Conservation (phyloP, 108 stramenopile species). For the Tribonema minus region DNA sequence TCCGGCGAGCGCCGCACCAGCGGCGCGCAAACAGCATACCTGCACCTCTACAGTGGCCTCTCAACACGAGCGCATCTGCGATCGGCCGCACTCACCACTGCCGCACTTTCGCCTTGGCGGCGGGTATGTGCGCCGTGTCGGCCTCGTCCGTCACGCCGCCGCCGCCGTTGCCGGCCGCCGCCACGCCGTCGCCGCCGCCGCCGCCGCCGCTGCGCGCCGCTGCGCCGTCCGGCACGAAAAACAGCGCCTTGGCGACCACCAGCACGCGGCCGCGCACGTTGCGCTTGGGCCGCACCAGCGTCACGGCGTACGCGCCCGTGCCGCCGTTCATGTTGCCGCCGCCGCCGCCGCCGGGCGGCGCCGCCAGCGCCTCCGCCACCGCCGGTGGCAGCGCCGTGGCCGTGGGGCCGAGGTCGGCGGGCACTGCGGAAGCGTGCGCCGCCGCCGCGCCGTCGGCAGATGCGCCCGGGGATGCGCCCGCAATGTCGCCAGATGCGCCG, state of each 20-base stretch:
- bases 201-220: not conserved
- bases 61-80: too few species aligned
- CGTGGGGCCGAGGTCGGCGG: slow-evolving; percentile 13
- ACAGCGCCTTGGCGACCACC: not conserved
- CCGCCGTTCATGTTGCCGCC: too few species aligned
- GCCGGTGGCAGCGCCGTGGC: slow-evolving; percentile 6
- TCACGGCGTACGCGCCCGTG: slow-evolving; percentile 1
- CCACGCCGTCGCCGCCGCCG: not conserved
- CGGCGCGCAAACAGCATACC: too few species aligned
- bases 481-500: too few species aligned
- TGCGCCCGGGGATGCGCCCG: too few species aligned
- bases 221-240: slow-evolving; percentile 2
- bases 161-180: not conserved
- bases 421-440: too few species aligned
- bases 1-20: too few species aligned
- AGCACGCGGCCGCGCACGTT: not conserved
- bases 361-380: slow-evolving; percentile 8
- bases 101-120: too few species aligned
- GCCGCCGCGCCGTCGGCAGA: too few species aligned
- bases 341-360: not conserved
- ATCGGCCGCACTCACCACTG: too few species aligned
- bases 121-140: too few species aligned
- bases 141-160: slow-evolving; percentile 1
- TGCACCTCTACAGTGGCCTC: too few species aligned
- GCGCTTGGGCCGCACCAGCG: slow-evolving; percentile 24